Evolutionary conservation across 1,284 basidiomycete genomes (phyloP).

Genomic region (Retiboletus flavoniger): DNA sequence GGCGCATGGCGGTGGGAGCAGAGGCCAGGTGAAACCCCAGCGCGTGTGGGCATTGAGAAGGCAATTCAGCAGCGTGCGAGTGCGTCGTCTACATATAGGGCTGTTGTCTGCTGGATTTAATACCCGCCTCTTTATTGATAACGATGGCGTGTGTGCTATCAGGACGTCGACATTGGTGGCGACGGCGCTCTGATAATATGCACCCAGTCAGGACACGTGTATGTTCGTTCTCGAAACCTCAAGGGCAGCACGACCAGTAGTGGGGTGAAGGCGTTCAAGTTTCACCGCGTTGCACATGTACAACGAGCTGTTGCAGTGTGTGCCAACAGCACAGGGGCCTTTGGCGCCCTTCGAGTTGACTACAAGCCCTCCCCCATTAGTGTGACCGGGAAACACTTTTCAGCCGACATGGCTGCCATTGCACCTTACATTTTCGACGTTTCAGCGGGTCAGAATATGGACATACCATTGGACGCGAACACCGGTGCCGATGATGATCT

Average conservation of each 20-base stretch:
- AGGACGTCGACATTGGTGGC: conserved; percentile 87
- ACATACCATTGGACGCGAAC: conserved; percentile 3
- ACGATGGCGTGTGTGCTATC: conserved; percentile 13
- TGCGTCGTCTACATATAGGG: conserved; percentile 33
- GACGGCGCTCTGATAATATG: conserved; percentile 91
- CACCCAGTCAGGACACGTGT: conserved; percentile 94
- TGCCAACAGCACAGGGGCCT: conserved; percentile 87
- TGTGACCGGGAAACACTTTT: conserved; percentile 59
- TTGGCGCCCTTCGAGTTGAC: conserved; percentile 83
- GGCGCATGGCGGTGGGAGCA: conserved; percentile 30
- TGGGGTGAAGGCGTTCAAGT: conserved; percentile 71
- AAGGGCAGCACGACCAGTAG: conserved; percentile 38
- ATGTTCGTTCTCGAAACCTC: conserved; percentile 68
- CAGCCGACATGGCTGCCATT: conserved; percentile 66
- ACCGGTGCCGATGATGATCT: conserved; percentile 36
- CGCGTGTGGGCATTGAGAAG: conserved; percentile 90
- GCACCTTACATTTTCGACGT: conserved; percentile 49
- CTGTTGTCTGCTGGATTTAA: conserved; percentile 3
- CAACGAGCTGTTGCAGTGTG: conserved; percentile 86
- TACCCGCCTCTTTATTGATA: not conserved
- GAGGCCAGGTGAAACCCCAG: conserved; percentile 64
- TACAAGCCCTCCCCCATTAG: conserved; percentile 60
- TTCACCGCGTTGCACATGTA: conserved; percentile 77
- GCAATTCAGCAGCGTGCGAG: conserved; percentile 81
- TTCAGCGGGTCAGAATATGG: not conserved